Evolutionary conservation across 2,329 filamentous ascomycete species (phyloP).

Genomic region (Grosmannia serpens): DNA sequence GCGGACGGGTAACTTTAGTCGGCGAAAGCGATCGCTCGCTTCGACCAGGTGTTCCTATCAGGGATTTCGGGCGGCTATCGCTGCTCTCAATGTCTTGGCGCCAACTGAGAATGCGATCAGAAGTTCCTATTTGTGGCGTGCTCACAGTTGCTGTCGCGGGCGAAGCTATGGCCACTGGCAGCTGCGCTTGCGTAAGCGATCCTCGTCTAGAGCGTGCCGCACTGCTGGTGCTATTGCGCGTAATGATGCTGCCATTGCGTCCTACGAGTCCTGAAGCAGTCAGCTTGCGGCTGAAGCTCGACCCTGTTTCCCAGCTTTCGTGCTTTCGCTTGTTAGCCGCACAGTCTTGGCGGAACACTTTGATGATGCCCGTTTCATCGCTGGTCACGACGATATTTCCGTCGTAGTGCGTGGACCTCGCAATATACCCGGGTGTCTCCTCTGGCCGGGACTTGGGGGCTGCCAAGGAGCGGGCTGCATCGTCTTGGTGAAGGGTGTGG

Average conservation of each 20-base stretch:
- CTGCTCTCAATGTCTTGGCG: conserved; percentile 50
- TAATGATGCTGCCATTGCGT: conserved; percentile 44
- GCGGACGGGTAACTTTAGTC: conserved; percentile 27
- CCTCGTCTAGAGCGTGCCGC: conserved; percentile 38
- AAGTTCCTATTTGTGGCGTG: conserved; percentile 18
- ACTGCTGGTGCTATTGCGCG: conserved; percentile 38
- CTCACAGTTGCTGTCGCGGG: conserved; percentile 2
- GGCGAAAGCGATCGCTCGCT: conserved; percentile 47
- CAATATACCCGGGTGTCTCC: conserved; percentile 65
- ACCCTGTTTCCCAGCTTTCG: conserved; percentile 68
- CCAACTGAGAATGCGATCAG: conserved; percentile 83
- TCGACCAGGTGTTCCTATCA: conserved; percentile 22
- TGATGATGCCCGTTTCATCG: conserved; percentile 79
- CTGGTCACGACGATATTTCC: conserved; percentile 91
- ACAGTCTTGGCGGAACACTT: conserved; percentile 92
- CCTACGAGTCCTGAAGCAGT: conserved; percentile 46
- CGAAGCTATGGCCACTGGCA: not conserved
- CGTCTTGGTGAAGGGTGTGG: conserved; percentile 7
- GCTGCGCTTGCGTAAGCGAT: conserved; percentile 34
- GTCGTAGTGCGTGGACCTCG: conserved; percentile 61
- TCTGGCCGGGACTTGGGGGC: conserved; percentile 33
- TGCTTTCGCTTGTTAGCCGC: conserved; percentile 67
- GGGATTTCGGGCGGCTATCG: conserved; percentile 23
- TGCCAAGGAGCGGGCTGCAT: not conserved
- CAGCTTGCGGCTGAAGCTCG: conserved; percentile 61